Percentiles rank a stretch among this genome's conserved stretches.
These are phyloP conservation scores for Mortierella sp. DNA, from an alignment of 371 early-diverging fungal genomes.

Conservation along the genomic window DNA sequence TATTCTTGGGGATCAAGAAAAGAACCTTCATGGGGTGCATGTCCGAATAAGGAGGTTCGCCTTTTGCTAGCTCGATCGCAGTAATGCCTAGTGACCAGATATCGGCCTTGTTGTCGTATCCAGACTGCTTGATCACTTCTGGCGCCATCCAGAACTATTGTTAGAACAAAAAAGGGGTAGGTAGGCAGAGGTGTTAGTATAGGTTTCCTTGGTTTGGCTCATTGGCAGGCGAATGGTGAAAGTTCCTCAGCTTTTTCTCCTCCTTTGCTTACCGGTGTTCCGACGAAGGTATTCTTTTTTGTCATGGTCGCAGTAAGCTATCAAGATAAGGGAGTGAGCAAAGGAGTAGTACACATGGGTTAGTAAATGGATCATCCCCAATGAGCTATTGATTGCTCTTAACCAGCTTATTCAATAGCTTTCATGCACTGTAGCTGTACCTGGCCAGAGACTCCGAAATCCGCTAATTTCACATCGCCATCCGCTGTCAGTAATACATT, in stretches of 20 bases:
- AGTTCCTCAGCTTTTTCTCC: not conserved
- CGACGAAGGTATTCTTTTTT: slow-evolving; percentile 98
- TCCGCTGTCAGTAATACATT: slow-evolving; percentile 84
- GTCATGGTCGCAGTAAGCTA: slow-evolving; percentile 92
- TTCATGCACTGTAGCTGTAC: slow-evolving; percentile 40
- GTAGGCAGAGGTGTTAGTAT: not conserved
- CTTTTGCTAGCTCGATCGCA: slow-evolving; percentile 96
- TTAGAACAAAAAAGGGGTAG: not conserved
- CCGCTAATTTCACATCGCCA: slow-evolving; percentile 95
- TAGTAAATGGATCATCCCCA: not conserved
- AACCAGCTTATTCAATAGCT: not conserved
- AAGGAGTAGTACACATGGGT: not conserved
- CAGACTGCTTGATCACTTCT: slow-evolving; percentile 96
- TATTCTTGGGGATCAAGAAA: slow-evolving; percentile 93
- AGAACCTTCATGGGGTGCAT: slow-evolving; percentile 95
- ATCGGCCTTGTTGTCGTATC: slow-evolving; percentile 98
- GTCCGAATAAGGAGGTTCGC: slow-evolving; percentile 94
- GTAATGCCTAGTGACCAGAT: slow-evolving; percentile 99
- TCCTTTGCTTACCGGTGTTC: slow-evolving; percentile 85
- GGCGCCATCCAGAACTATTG: slow-evolving; percentile 97
- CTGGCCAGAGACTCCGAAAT: slow-evolving; percentile 98
- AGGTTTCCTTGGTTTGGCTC: not conserved
- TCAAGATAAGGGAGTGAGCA: not conserved
- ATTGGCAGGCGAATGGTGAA: not conserved
- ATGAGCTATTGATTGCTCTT: not conserved